phyloP scores from a whole-genome alignment of 169 alveolate species.

The Babesia caballi region DNA sequence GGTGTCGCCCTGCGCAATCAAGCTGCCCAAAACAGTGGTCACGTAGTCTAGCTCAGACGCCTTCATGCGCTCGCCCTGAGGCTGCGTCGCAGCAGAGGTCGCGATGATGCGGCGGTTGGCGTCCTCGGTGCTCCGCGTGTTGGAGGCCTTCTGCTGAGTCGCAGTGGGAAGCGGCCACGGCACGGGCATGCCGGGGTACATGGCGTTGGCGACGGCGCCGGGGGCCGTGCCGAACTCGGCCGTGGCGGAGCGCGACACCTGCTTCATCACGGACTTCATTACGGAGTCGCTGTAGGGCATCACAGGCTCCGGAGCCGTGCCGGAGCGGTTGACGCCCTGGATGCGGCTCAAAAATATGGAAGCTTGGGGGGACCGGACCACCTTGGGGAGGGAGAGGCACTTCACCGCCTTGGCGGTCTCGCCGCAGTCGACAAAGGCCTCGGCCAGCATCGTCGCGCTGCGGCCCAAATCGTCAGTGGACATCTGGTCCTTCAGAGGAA shows the following conservation, averaged over 20 bases:
- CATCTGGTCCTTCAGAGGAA: not conserved
- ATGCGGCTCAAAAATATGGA: conserved; percentile 2
- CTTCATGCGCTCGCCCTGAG: conserved; percentile 67
- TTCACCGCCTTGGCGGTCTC: conserved; percentile 34
- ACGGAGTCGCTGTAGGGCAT: not conserved
- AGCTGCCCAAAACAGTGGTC: conserved; percentile 33
- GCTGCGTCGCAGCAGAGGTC: conserved; percentile 56
- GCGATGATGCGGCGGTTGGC: conserved; percentile 55
- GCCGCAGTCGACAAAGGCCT: conserved; percentile 53
- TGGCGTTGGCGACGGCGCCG: conserved; percentile 80
- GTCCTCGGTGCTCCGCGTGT: conserved; percentile 64
- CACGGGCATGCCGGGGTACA: conserved; percentile 86
- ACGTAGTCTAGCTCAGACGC: conserved; percentile 60
- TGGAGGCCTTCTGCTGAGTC: conserved; percentile 75
- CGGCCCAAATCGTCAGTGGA: conserved; percentile 18
- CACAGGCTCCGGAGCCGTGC: not conserved
- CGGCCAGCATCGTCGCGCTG: conserved; percentile 39
- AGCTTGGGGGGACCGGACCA: conserved; percentile 7
- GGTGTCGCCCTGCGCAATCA: conserved; percentile 57
- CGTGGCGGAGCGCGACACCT: not conserved
- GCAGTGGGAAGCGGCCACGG: conserved; percentile 89
- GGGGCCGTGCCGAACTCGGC: conserved; percentile 71
- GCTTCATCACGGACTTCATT: not conserved
- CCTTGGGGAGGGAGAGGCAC: conserved; percentile 44
- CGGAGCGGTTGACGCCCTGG: not conserved